A percentile compares a stretch with the other conserved stretches of the same genome.
Evolutionary conservation across 495 filamentous ascomycete species (phyloP).

Genomic region (Aspergillus olivimuriae): DNA sequence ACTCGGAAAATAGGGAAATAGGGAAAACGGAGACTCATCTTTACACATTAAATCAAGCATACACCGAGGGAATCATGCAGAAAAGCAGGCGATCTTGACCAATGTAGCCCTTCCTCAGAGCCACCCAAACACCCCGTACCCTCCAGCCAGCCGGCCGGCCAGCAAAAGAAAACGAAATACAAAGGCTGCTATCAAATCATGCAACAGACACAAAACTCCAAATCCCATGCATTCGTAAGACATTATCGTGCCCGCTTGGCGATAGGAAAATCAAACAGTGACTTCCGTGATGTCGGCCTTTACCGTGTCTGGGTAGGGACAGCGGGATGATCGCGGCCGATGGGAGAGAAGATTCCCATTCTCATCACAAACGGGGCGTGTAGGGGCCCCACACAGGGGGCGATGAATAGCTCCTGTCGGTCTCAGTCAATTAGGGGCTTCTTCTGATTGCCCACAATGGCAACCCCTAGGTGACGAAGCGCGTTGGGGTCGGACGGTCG

Average conservation of each 20-base stretch:
- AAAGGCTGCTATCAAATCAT: slow-evolving; percentile 23
- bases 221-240: slow-evolving; percentile 40
- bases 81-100: slow-evolving; percentile 5
- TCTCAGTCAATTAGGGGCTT: slow-evolving; percentile 83
- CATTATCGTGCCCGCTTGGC: slow-evolving; percentile 17
- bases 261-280: slow-evolving; percentile 11
- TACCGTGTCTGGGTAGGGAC: too few relatives aligned
- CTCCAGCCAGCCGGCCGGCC: slow-evolving; percentile 3
- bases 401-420: too few relatives aligned
- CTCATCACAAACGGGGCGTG: too few relatives aligned
- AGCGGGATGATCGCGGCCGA: too few relatives aligned
- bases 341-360: too few relatives aligned
- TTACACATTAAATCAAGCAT: slow-evolving; percentile 16
- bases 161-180: slow-evolving; percentile 14
- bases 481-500: slow-evolving; percentile 69
- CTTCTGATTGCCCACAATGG: slow-evolving; percentile 77
- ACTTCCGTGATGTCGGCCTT: too few relatives aligned
- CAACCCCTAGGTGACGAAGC: slow-evolving; percentile 69
- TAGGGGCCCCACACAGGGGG: too few relatives aligned
- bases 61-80: slow-evolving; percentile 4
- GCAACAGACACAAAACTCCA: slow-evolving; percentile 33
- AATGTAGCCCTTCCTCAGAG: slow-evolving; percentile 4
- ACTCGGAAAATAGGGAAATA: slow-evolving; percentile 15
- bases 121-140: slow-evolving; percentile 12
- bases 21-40: slow-evolving; percentile 20